Evolutionary conservation across 2,329 filamentous ascomycete genomes (phyloP).

Genomic region (Zarea fungicola): DNA sequence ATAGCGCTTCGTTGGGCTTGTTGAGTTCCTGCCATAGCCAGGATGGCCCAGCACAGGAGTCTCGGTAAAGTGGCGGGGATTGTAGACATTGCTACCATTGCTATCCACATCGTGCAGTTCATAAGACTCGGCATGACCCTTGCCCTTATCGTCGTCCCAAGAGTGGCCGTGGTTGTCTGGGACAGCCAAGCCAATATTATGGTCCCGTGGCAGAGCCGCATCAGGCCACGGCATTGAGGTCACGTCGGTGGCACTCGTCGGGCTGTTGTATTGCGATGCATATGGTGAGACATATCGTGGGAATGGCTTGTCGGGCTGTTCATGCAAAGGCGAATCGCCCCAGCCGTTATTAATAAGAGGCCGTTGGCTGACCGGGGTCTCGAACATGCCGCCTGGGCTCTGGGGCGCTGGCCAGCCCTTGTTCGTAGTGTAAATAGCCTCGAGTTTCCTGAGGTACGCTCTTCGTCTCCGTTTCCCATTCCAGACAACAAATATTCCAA

Average conservation of each 20-base stretch:
- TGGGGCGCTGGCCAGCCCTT: conserved; percentile 39
- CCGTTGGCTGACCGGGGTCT: conserved; percentile 50
- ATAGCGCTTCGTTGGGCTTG: conserved; percentile 20
- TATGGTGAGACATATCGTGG: conserved; percentile 55
- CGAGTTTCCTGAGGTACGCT: conserved; percentile 44
- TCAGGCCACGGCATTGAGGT: conserved; percentile 33
- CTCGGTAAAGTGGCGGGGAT: conserved; percentile 14
- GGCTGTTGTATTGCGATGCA: conserved; percentile 54
- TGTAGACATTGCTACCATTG: conserved; percentile 21
- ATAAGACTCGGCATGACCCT: conserved; percentile 37
- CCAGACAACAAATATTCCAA: conserved; percentile 50
- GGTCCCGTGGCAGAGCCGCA: conserved; percentile 20
- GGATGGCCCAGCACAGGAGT: conserved; percentile 43
- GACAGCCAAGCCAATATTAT: conserved; percentile 39
- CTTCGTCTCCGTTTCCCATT: conserved; percentile 51
- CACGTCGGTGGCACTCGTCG: conserved; percentile 41
- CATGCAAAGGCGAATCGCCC: conserved; percentile 48
- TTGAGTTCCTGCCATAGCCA: conserved; percentile 36
- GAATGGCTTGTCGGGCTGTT: conserved; percentile 33
- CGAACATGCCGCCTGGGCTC: conserved; percentile 21
- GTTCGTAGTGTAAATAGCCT: conserved; percentile 30
- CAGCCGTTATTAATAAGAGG: conserved; percentile 45
- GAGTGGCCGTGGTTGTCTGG: conserved; percentile 20
- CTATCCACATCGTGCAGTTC: conserved; percentile 44
- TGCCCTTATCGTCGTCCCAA: conserved; percentile 36